Evolutionary conservation across 1,284 basidiomycete genomes (phyloP).

Genomic region (Albatrellus sp.): DNA sequence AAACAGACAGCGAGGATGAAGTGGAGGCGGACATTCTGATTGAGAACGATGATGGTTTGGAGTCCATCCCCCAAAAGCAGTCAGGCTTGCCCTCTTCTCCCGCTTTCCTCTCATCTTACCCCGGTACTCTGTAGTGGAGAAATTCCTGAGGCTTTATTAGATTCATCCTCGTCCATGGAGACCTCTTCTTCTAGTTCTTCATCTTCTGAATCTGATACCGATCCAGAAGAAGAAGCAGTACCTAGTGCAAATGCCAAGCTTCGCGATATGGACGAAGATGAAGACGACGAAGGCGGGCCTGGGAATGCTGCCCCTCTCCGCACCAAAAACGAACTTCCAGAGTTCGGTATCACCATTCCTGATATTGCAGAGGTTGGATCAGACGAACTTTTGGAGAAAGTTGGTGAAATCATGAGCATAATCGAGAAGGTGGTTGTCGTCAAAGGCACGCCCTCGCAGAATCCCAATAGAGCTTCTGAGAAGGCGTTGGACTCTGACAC

Average conservation of each 20-base stretch:
- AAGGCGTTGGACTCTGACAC: conserved; percentile 73
- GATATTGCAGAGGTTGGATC: conserved; percentile 41
- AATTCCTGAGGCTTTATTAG: background rate
- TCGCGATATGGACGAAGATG: conserved; percentile 26
- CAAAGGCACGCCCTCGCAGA: conserved; percentile 38
- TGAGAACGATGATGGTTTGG: conserved; percentile 16
- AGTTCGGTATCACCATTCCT: conserved; percentile 39
- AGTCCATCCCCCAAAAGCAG: background rate
- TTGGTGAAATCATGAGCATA: conserved; percentile 66
- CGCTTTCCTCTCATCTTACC: background rate
- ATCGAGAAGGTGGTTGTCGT: conserved; percentile 62
- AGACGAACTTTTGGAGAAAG: conserved; percentile 51
- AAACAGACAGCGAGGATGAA: conserved; percentile 48
- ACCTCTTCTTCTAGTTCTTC: conserved; percentile 26
- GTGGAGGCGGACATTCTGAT: conserved; percentile 46
- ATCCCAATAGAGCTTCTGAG: conserved; percentile 32
- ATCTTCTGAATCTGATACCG: conserved; percentile 20
- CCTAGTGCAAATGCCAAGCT: conserved; percentile 9
- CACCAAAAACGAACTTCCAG: conserved; percentile 54
- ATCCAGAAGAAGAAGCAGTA: conserved; percentile 12
- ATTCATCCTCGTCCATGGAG: background rate
- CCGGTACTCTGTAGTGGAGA: conserved; percentile 2
- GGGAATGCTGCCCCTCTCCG: conserved; percentile 31
- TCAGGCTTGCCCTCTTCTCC: conserved; percentile 12
- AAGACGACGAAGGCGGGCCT: conserved; percentile 39